A percentile compares a stretch with the other conserved stretches of the same genome.
Conservation (phyloP, 148 eudicot genomes). For the Rhododendron kiyosumense region DNA sequence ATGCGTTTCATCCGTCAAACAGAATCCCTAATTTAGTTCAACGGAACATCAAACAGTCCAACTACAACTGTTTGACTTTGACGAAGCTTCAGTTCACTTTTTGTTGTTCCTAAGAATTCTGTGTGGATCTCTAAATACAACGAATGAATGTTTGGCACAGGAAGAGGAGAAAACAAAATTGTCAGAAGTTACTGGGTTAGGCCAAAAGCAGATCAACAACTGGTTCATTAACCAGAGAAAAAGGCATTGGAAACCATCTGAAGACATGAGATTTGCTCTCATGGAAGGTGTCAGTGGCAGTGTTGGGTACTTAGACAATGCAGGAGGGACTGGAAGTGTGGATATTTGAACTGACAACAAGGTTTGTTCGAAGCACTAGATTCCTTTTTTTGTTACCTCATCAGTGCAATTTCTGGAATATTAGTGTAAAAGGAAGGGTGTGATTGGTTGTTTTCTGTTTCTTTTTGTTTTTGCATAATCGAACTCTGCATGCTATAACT, state of each 20-base stretch:
- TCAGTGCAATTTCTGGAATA: not conserved
- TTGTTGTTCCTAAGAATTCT: not conserved
- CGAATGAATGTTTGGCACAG: conserved; percentile 16
- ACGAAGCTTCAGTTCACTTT: not conserved
- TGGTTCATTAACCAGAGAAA: conserved; percentile 53
- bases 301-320: conserved; percentile 17
- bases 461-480: not conserved
- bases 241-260: conserved; percentile 49
- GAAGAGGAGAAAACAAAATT: conserved; percentile 42
- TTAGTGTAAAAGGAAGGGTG: not conserved
- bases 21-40: not conserved
- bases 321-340: conserved; percentile 24
- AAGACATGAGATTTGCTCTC: conserved; percentile 45
- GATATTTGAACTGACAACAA: conserved; percentile 14
- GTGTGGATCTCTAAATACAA: not conserved
- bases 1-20: not conserved
- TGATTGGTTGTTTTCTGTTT: not conserved
- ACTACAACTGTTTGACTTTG: not conserved
- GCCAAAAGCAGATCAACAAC: conserved; percentile 47
- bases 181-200: conserved; percentile 35
- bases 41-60: not conserved
- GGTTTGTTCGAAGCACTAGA: not conserved
- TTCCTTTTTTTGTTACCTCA: not conserved
- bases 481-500: not conserved
- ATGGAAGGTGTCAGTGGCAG: conserved; percentile 37